Percentiles rank a stretch among this genome's conserved stretches.
Evolutionary conservation across 208 protist species (phyloP).

Genomic region (Trypanosoma cruzi): DNA sequence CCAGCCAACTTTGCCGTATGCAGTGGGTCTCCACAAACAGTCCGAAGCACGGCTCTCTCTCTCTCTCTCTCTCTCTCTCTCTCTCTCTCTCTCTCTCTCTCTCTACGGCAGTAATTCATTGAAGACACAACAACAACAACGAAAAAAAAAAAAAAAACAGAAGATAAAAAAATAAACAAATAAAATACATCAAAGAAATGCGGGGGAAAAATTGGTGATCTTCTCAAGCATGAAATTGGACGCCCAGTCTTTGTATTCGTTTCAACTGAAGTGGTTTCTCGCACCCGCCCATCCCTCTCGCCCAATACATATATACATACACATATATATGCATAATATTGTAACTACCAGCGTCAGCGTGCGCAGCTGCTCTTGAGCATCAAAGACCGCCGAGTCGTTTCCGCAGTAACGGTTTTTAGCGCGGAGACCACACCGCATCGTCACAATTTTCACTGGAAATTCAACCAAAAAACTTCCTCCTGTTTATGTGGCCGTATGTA

Average conservation of each 20-base stretch:
- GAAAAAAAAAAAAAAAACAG: conserved; percentile 18
- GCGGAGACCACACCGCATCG: conserved; percentile 17
- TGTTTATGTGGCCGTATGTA: neutral
- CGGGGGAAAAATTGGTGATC: neutral
- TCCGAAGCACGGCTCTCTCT: neutral
- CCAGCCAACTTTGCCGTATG: neutral
- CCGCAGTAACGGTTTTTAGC: conserved; percentile 15
- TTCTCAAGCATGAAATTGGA: neutral
- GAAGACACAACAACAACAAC: conserved; percentile 8
- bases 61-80: neutral
- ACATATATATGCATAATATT: conserved; percentile 4
- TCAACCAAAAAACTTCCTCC: neutral
- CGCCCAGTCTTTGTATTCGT: neutral
- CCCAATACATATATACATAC: no score
- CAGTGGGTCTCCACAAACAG: neutral
- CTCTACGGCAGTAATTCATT: neutral
- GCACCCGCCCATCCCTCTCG: neutral
- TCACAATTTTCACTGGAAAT: neutral
- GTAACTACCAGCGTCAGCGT: neutral
- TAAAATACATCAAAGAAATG: neutral
- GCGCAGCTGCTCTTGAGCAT: neutral
- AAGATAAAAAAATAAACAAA: conserved; percentile 2
- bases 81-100: neutral
- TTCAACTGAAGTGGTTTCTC: neutral
- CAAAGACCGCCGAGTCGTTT: conserved; percentile 26